phyloP scores from a whole-genome alignment of 2,329 filamentous ascomycete species.

The Ceratocystis cacaofunesta region DNA sequence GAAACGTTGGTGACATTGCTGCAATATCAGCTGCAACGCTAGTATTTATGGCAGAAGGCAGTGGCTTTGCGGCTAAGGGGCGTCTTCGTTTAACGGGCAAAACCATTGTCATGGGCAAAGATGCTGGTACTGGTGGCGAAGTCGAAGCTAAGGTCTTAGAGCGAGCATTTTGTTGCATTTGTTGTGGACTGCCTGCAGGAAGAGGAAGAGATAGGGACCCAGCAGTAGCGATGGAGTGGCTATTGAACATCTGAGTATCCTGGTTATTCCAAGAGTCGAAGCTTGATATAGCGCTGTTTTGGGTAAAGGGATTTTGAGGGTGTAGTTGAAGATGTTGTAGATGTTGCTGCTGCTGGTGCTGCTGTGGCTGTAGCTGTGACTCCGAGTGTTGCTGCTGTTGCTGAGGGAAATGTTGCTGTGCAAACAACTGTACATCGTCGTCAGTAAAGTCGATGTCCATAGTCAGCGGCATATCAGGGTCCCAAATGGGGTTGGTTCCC shows the following conservation, averaged over 20 bases:
- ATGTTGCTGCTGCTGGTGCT: constrained; percentile 16
- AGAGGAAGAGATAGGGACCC: constrained; percentile 11
- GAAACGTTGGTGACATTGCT: constrained; percentile 30
- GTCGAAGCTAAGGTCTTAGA: not conserved
- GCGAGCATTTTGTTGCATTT: constrained; percentile 18
- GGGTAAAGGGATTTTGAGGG: constrained; percentile 2
- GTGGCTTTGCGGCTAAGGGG: constrained; percentile 14
- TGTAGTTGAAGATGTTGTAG: constrained; percentile 3
- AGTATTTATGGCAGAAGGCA: not conserved
- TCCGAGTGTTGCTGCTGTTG: constrained; percentile 21
- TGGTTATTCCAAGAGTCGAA: constrained; percentile 9
- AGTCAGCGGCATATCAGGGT: constrained; percentile 29
- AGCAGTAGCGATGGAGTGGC: constrained; percentile 10
- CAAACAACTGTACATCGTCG: constrained; percentile 31
- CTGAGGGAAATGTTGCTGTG: constrained; percentile 18
- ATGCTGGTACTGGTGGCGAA: constrained; percentile 15
- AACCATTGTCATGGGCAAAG: constrained; percentile 6
- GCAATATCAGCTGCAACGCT: not conserved
- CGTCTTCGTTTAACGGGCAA: not conserved
- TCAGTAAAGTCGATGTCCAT: constrained; percentile 47
- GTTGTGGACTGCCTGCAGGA: constrained; percentile 13
- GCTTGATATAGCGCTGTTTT: not conserved
- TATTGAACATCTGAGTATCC: constrained; percentile 14
- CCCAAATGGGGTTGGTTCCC: constrained; percentile 42
- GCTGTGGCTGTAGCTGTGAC: constrained; percentile 19